Evolutionary conservation across 495 filamentous ascomycete genomes (phyloP).

Genomic region (Mycothermus thermophilus): DNA sequence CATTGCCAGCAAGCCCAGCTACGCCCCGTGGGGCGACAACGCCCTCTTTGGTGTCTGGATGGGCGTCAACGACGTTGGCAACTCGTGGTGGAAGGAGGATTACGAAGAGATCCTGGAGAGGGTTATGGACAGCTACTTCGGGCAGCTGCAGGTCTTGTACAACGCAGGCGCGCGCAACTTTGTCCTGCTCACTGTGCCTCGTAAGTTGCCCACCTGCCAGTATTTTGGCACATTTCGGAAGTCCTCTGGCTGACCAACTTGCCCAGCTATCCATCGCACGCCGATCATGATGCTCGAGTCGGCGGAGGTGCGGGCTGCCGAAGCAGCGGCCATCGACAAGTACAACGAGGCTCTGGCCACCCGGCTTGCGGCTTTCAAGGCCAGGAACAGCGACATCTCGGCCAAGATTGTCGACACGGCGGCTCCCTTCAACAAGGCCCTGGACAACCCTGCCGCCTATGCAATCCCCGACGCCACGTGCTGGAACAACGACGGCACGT

Average conservation of each 20-base stretch:
- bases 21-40: conserved; percentile 46
- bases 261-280: conserved; percentile 50
- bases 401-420: conserved; percentile 27
- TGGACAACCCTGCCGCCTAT: conserved; percentile 30
- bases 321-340: conserved; percentile 24
- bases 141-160: conserved; percentile 44
- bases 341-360: conserved; percentile 24
- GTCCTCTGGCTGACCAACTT: too few species aligned
- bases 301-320: conserved; percentile 6
- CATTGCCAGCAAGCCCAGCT: conserved; percentile 16
- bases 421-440: conserved; percentile 23
- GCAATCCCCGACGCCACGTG: conserved; percentile 30
- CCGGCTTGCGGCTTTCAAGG: conserved; percentile 15
- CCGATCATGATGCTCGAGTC: conserved; percentile 35
- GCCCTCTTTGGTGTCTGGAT: conserved; percentile 60
- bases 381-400: conserved; percentile 16
- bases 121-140: conserved; percentile 46
- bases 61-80: conserved; percentile 69
- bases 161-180: conserved; percentile 56
- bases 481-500: conserved; percentile 29
- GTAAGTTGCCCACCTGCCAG: conserved; percentile 20
- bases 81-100: conserved; percentile 40
- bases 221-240: too few species aligned
- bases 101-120: conserved; percentile 30
- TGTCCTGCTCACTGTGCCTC: conserved; percentile 60